Base-by-base conservation (phyloP, 83 land plant genomes). In the Picea engelmannii region DNA sequence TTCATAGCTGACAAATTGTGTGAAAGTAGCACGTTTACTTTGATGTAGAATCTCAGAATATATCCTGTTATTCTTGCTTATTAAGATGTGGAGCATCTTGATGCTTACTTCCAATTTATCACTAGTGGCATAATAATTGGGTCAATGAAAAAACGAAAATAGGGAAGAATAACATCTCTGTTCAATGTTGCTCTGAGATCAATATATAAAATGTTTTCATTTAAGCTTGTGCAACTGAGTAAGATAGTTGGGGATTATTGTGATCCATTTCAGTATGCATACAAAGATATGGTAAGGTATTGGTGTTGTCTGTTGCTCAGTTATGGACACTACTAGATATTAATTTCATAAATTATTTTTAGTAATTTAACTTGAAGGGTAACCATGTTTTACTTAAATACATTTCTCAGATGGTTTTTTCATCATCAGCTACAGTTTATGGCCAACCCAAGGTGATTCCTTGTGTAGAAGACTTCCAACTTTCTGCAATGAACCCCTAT, bases 351-450 rank as follows among this genome's bases (percentile, higher is more conserved):
- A 20, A 80, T 16, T 58, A 15, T 58, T 70, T 21, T 10, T 40
- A 73, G 77, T n/a, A 55, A 76, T 5, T 23, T 24, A 76, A 76
- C 42, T 17, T 8, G 24, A 75, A 75, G 55, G 13, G 3, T 75
- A 24, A 55, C 55, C 58, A 52, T 2, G 2, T 76, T 76, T 52
- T 9, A 52, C 61, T 23, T 76, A 49, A 62, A 40, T 21, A 75
- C 47, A 42, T 66, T 85, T 42, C 25, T 21, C 86, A 95, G 96
- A 84, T 95, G 87, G 96, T 95, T 23, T 95, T 95, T 83, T 95
- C 95, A n/a, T 95, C 96, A 13, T 95, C 98, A 65, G 91, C 98
- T 84, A 95, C 96, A 27, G 98, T 95, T 31, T 95, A 95, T 92
- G 98, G 98, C 38, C 98, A 95, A 87, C 98, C 98, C 38, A 94